Evolutionary conservation across 176 grass and related monocot species (phyloP).

Genomic region (Thalia dealbata): DNA sequence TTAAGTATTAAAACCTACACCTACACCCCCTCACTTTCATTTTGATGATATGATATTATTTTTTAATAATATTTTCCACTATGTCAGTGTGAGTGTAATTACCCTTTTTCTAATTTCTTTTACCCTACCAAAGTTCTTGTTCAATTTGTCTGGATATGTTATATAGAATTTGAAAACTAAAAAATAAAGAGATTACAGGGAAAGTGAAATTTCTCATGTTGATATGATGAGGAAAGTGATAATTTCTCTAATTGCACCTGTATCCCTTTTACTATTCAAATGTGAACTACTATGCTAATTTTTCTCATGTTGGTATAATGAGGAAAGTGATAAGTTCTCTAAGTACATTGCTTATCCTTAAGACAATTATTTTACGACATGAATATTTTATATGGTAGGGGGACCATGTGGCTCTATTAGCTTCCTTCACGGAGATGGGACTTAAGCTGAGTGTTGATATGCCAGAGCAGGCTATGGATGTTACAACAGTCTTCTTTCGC

Average conservation of each 20-base stretch:
- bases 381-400: conserved; percentile 36
- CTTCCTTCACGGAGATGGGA: conserved; percentile 94
- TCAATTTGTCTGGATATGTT: too few relatives aligned
- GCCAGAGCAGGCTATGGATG: conserved; percentile 85
- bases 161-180: too few relatives aligned
- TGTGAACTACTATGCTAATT: neutral
- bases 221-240: too few relatives aligned
- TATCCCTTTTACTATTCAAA: too few relatives aligned
- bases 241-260: too few relatives aligned
- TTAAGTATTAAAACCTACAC: too few relatives aligned
- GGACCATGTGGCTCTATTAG: conserved; percentile 80
- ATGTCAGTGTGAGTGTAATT: too few relatives aligned
- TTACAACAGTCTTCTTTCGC: conserved; percentile 74
- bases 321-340: neutral
- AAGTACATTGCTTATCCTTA: neutral
- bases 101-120: too few relatives aligned
- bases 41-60: too few relatives aligned
- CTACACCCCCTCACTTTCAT: too few relatives aligned
- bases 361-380: neutral
- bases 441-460: conserved; percentile 94
- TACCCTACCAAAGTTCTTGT: neutral
- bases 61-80: too few relatives aligned
- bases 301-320: neutral
- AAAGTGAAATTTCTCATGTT: too few relatives aligned
- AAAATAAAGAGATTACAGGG: neutral